Evolutionary conservation across 2,329 filamentous ascomycete species (phyloP).

Genomic region (Tolypocladium paradoxum): DNA sequence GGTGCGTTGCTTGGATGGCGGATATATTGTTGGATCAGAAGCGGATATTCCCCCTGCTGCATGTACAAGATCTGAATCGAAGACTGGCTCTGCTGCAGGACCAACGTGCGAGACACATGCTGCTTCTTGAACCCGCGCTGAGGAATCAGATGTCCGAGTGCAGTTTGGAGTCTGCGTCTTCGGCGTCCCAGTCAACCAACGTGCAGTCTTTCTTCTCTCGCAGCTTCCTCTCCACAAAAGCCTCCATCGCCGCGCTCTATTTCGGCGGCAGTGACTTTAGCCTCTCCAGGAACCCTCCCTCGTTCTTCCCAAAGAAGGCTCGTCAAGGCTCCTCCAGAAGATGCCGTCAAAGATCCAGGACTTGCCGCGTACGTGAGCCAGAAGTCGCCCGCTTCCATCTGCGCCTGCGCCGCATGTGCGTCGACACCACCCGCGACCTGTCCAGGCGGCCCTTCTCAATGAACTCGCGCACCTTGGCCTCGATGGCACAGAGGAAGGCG

Average conservation of each 20-base stretch:
- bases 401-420: conserved; percentile 24
- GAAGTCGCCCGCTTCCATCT: conserved; percentile 20
- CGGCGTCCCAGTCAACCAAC: conserved; percentile 5
- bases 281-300: conserved; percentile 9
- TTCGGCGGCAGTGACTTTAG: conserved; percentile 10
- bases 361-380: conserved; percentile 24
- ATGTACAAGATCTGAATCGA: no score
- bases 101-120: no score
- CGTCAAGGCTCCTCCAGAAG: conserved; percentile 25
- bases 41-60: no score
- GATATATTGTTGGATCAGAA: no score
- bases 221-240: conserved; percentile 12
- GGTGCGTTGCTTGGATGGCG: no score
- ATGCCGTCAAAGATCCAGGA: conserved; percentile 27
- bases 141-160: no score
- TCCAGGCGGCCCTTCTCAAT: conserved; percentile 1
- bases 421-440: conserved; percentile 12
- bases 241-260: conserved; percentile 13
- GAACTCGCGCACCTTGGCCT: conserved; percentile 15
- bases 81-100: no score
- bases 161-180: background rate
- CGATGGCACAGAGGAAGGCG: conserved; percentile 21
- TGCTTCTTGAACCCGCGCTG: no score
- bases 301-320: conserved; percentile 18
- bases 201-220: conserved; percentile 2